Evolutionary conservation across 73 alveolate species (phyloP), one percentile per base, ranked within the genome.

Genomic region (Diophrys appendiculata): DNA sequence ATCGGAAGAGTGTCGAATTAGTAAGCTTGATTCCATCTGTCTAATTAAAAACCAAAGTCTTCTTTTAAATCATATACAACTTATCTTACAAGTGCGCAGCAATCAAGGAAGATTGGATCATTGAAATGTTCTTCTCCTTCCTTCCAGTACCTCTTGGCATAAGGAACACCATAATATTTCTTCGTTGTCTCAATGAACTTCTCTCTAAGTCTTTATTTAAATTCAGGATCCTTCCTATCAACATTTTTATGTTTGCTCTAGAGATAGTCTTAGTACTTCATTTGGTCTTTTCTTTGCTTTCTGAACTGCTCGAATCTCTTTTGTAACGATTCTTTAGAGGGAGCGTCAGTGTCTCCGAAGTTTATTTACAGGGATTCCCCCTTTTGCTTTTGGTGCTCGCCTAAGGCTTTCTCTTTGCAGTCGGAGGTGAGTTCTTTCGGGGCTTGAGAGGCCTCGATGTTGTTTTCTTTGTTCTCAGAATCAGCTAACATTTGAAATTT

Each of bases 1-100:
- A 84, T 85, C 25, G 97, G 96, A 68, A 93, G 80, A 78, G 95
- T 93, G 80, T 93, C 98, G 81, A 81, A 88, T 73, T 93, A 92
- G 84, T 93, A 93, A 35, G 91, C 90, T 76, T 93, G 91, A 78
- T 93, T 93, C 98, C 98, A 93, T 65, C 83, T 84, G n/a, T 86
- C 98, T 56, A 91, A 88, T 27, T 88, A 64, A 81, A 93, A 93
- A 25, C 98, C 98, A 68, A 93, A 85, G 67, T 93, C 98, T 34
- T 90, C 95, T 11, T 90, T 75, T 87, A 93, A 76, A 72, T 90
- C 93, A 80, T 88, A 82, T 5, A 89, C 91, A 2, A 91, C 95
- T 77, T 93, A 93, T 67, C 97, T 78, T 3, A 93, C 79, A 68
- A 93, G 86, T 2, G 93, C 97, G 83, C 98, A 93, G 84, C 98